A percentile compares a stretch with the other conserved stretches of the same genome.
Conservation (phyloP, 2,329 filamentous ascomycete genomes). For the Ophiostoma quercus region DNA sequence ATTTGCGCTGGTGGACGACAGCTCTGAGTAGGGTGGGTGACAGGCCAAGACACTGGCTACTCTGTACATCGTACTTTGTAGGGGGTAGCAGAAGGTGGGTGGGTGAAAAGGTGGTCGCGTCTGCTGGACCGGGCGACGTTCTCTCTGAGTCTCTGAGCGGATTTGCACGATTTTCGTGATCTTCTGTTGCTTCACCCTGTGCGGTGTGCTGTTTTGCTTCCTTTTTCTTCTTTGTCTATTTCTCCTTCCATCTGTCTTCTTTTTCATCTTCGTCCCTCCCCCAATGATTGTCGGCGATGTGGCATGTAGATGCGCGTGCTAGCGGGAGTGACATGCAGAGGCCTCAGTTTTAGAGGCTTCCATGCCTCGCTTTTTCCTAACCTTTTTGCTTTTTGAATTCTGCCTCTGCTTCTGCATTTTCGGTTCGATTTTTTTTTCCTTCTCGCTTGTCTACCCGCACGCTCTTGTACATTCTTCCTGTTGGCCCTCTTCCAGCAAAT, state of each 20-base stretch:
- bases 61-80: too few species aligned
- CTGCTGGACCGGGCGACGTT: background rate
- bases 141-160: background rate
- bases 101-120: background rate
- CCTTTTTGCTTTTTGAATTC: background rate
- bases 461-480: background rate
- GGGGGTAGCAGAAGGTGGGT: background rate
- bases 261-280: background rate
- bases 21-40: background rate
- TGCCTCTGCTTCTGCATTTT: background rate
- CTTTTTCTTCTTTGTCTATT: background rate
- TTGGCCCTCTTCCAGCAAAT: slow-evolving; percentile 2
- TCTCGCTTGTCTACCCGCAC: background rate
- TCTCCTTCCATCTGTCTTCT: too few species aligned
- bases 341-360: background rate
- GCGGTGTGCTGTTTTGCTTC: background rate
- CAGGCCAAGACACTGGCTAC: too few species aligned
- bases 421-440: background rate
- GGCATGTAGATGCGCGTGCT: background rate
- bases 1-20: background rate
- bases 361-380: background rate
- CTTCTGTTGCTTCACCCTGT: background rate
- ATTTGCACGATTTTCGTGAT: slow-evolving; percentile 8
- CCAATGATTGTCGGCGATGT: background rate
- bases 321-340: slow-evolving; percentile 3